Evolutionary conservation across 2,329 filamentous ascomycete genomes (phyloP).

Genomic region (Sordariomycetes sp.): DNA sequence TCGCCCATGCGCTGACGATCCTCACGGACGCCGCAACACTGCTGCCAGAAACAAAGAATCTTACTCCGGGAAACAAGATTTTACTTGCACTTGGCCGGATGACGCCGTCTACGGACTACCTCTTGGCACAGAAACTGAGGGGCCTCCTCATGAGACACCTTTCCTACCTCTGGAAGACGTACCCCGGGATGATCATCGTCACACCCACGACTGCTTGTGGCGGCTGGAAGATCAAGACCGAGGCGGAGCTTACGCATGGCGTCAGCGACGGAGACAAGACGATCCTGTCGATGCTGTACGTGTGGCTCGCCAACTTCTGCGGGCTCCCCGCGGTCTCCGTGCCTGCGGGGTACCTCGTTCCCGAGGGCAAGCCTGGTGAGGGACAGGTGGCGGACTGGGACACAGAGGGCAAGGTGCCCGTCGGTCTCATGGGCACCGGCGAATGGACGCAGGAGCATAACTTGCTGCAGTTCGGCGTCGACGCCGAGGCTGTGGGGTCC

Average conservation of each 20-base stretch:
- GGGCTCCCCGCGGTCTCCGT: slow-evolving; percentile 30
- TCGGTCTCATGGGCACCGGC: slow-evolving; percentile 40
- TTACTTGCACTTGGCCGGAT: slow-evolving; percentile 50
- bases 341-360: slow-evolving; percentile 29
- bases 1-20: slow-evolving; percentile 62
- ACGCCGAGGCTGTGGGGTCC: slow-evolving; percentile 26
- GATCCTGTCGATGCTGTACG: slow-evolving; percentile 31
- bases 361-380: slow-evolving; percentile 16
- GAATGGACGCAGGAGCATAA: slow-evolving; percentile 39
- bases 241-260: slow-evolving; percentile 23
- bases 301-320: slow-evolving; percentile 37
- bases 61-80: slow-evolving; percentile 51
- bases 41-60: slow-evolving; percentile 28
- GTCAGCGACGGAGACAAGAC: slow-evolving; percentile 32
- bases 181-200: slow-evolving; percentile 59
- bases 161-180: slow-evolving; percentile 45
- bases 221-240: slow-evolving; percentile 25
- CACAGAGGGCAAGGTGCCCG: slow-evolving; percentile 27
- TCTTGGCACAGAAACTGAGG: slow-evolving; percentile 58
- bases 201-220: slow-evolving; percentile 50
- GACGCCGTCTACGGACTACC: slow-evolving; percentile 51
- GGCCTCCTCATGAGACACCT: slow-evolving; percentile 59
- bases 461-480: slow-evolving; percentile 32
- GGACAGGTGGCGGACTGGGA: slow-evolving; percentile 17
- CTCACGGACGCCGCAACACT: slow-evolving; percentile 44